Conservation (phyloP, 768 basidiomycete genomes). For the Leccinum obscurum region DNA sequence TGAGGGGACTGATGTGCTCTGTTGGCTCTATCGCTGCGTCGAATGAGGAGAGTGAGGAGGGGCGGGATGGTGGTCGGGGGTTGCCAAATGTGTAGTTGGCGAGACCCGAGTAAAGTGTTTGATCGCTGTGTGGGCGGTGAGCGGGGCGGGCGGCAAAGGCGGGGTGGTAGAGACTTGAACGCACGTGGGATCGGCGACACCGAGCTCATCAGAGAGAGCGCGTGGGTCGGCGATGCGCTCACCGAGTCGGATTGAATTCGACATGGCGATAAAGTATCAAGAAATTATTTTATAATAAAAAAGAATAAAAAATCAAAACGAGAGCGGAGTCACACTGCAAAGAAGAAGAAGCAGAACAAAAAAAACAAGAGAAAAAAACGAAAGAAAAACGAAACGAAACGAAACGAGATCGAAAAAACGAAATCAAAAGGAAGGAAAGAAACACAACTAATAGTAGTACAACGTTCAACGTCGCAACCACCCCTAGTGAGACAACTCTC, state of each 20-base stretch:
- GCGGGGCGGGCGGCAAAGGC: neutral
- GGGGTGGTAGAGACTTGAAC: neutral
- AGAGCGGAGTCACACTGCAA: neutral
- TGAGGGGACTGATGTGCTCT: slow-evolving; percentile 40
- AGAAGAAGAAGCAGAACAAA: slow-evolving; percentile 8
- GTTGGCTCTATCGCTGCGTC: slow-evolving; percentile 20
- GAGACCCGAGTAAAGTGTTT: slow-evolving; percentile 38
- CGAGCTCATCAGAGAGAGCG: slow-evolving; percentile 29
- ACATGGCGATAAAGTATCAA: slow-evolving; percentile 25
- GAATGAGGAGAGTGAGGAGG: slow-evolving; percentile 17
- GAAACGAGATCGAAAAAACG: neutral
- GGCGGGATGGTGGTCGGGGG: slow-evolving; percentile 17
- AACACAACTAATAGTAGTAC: neutral
- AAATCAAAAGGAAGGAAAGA: neutral
- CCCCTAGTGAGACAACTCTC: neutral
- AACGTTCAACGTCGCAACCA: slow-evolving; percentile 1
- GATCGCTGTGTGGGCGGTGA: slow-evolving; percentile 1
- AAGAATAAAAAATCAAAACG: neutral
- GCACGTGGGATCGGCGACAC: slow-evolving; percentile 6
- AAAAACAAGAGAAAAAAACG: neutral
- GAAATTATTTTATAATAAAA: neutral
- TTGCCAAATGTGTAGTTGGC: slow-evolving; percentile 45
- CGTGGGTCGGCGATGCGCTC: slow-evolving; percentile 32
- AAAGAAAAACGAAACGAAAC: neutral
- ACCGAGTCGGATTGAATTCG: slow-evolving; percentile 17